Conservation (phyloP, 1,139 yeast species). For the Geotrichum siamense region DNA sequence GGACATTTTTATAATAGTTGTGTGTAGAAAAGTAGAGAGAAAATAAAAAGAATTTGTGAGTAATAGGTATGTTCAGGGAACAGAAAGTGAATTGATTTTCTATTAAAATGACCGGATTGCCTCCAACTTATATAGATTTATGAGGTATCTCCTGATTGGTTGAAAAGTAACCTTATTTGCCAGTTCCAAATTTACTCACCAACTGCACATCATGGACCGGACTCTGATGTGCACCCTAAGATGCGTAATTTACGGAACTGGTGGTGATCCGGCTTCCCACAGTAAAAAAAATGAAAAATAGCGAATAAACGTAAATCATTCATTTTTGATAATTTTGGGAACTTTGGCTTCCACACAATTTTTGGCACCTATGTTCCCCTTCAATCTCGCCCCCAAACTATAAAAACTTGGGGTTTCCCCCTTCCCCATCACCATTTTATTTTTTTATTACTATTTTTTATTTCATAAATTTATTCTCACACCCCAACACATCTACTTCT, state of each 20-base stretch:
- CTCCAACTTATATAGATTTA: slow-evolving; percentile 1
- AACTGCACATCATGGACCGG: slow-evolving; percentile 12
- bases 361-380: neutral
- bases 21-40: neutral
- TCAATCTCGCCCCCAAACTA: neutral
- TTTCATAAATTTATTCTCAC: slow-evolving; percentile 3
- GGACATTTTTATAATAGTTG: slow-evolving; percentile 53
- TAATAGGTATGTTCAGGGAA: neutral
- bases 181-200: slow-evolving; percentile 15
- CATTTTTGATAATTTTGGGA: neutral
- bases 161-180: slow-evolving; percentile 16
- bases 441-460: slow-evolving; percentile 5
- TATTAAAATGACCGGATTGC: too few species aligned
- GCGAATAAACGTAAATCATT: neutral
- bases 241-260: neutral
- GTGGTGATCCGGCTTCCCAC: slow-evolving; percentile 3
- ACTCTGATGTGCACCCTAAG: slow-evolving; percentile 2
- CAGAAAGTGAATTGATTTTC: neutral
- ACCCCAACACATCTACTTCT: slow-evolving; percentile 1
- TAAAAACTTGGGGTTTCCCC: slow-evolving; percentile 10
- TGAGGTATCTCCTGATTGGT: slow-evolving; percentile 11
- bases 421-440: slow-evolving; percentile 21
- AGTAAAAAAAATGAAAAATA: neutral
- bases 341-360: slow-evolving; percentile 6
- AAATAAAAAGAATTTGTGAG: neutral